Base-by-base conservation (phyloP, 202 grass and related monocot species). In the Schoenoplectus triqueter region DNA sequence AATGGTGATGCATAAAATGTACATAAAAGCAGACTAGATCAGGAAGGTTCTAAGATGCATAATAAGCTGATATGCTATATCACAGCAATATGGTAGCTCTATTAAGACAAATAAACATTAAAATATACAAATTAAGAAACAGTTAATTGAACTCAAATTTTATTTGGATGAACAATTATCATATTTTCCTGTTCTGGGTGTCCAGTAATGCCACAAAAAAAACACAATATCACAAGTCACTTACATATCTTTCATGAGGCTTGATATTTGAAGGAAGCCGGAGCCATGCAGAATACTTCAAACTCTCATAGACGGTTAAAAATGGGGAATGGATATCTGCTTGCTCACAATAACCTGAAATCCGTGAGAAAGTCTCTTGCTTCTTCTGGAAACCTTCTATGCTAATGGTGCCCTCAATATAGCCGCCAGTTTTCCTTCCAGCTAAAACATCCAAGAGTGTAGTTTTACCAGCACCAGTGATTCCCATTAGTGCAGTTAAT, bases 281-380 rank as follows among this genome's bases (percentile, higher is more conserved):
- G 67, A 91, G 92, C 86, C 85, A 88, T 48, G 92, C 89, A 67
- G 87, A 91, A 75, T 88, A 94, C 18, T 82, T 46, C 70, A 94
- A 80, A 60, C 89, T 91, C 68, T 94, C 92, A 75, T 69, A 56
- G 19, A 94, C 75, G 2, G 85, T 94, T 31, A 94, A 61, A 51
- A 85, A 86, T 52, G 87, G 79, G 41, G 85, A 94, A 45, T 94
- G 89, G 75, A 86, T 88, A 86, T 91, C 87, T 73, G 89, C 86
- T 62, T 94, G 92, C 62, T 94, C 92, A 78, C 89, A 94, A 41
- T 94, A 94, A 84, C 84, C 89, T 42, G 89, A 91, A 85, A 94
- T 68, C 74, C 69, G 85, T 52, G 89, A 73, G 17, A 91, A 94
- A 31, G 81, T 82, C 22, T 94, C 76, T 81, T 91, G 89, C 39